Base-by-base conservation (phyloP, 371 early-diverging fungal species). In the Mucor piriformis region DNA sequence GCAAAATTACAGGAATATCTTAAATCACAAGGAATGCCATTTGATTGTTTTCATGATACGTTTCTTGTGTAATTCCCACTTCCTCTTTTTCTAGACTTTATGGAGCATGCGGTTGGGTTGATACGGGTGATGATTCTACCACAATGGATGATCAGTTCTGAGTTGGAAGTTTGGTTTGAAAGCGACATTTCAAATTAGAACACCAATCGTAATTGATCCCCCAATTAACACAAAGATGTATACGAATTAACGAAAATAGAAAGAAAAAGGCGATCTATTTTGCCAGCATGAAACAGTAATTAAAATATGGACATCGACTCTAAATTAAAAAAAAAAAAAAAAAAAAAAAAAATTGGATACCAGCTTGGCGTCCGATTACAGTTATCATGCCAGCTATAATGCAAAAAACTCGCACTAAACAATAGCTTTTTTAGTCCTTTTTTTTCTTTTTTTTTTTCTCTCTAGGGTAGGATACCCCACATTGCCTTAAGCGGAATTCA, bases 401-500 rank as follows among this genome's bases (percentile, higher is more conserved):
- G 42, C 42, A 42, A 40, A 38, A 38, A 12, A 37, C 4, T 12
- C 37, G 20, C 42, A 42, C 42, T 42, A 42, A 18, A 18, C n/a
- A 18, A 16, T 16, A 40, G 16, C 2, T 40, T n/a, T 16, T 16
- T 6, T 15, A 40, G 1, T 40, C 16, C 16, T 40, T 40, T 40
- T 16, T 15, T 40, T 40, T 40, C 7, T 18, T 40, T 40, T 40
- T 40, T 16, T 40, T 40, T 40, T 40, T 42, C 18, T 18, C 20
- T 25, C 16, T 43, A 43, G 43, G 8, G 7, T 24, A 3, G 46
- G 15, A 46, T 54, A 54, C 57, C 57, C 57, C 57, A 57, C 57
- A 57, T 57, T 57, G 16, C 57, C 50, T 25, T 38, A 48, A 49
- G 48, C 20, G 42, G 57, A 49, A 49, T 15, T 57, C 57, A 57